These are phyloP conservation scores for Macadamia tetraphylla DNA, from an alignment of 164 flowering plant species.

Conservation along the genomic window DNA sequence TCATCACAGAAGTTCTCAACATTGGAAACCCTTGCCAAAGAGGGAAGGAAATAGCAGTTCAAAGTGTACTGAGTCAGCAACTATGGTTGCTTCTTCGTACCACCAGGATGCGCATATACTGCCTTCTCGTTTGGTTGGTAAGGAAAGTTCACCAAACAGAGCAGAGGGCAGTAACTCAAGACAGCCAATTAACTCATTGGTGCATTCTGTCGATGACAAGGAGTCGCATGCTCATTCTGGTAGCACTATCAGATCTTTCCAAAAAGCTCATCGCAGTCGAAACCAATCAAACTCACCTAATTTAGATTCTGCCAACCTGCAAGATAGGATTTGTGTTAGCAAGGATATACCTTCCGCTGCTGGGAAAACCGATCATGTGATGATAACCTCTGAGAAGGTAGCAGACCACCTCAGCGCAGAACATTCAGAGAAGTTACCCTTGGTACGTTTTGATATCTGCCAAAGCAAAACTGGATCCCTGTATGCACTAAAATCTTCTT, in stretches of 20 bases:
- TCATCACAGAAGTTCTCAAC: not conserved
- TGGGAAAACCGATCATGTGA: not conserved
- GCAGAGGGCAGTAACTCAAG: not conserved
- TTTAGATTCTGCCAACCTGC: too few species aligned
- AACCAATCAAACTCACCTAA: not conserved
- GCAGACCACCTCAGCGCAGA: not conserved
- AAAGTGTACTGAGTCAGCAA: not conserved
- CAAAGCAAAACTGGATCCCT: slow-evolving; percentile 9
- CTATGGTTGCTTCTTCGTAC: not conserved
- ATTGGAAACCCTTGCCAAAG: not conserved
- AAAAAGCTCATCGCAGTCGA: not conserved
- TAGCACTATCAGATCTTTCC: not conserved
- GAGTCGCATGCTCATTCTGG: not conserved
- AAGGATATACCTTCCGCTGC: not conserved
- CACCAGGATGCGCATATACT: not conserved
- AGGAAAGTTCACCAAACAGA: not conserved
- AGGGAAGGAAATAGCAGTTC: not conserved
- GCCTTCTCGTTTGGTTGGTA: not conserved
- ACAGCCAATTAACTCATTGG: not conserved
- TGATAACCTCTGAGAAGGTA: not conserved
- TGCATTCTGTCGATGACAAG: too few species aligned
- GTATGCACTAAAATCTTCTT: slow-evolving; percentile 35
- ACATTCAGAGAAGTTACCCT: not conserved
- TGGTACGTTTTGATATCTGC: slow-evolving; percentile 44
- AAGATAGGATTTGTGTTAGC: not conserved